Evolutionary conservation across 495 filamentous ascomycete genomes (phyloP).

Genomic region (Xylaria curta): DNA sequence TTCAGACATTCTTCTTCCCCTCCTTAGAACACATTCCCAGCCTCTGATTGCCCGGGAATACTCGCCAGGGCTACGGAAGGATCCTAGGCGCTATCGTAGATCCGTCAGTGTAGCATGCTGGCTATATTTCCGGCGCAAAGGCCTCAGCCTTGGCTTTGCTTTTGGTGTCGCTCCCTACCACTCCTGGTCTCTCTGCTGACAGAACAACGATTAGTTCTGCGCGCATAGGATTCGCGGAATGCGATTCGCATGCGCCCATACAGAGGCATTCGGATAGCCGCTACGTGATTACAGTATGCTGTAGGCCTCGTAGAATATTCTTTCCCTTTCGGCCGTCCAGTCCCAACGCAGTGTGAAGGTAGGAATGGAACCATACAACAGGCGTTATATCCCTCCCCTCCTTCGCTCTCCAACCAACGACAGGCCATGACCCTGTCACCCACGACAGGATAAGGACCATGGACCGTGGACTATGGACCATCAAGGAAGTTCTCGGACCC

Average conservation of each 20-base stretch:
- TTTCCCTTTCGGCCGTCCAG: constrained; percentile 13
- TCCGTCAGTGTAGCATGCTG: constrained; percentile 11
- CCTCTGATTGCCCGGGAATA: background rate
- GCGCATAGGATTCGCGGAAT: constrained; percentile 16
- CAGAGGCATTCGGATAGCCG: constrained; percentile 15
- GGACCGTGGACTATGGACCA: constrained; percentile 8
- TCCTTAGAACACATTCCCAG: background rate
- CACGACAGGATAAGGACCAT: constrained; percentile 20
- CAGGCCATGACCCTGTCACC: constrained; percentile 24
- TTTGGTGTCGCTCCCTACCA: constrained; percentile 25
- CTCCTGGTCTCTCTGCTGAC: constrained; percentile 23
- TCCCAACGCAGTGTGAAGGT: background rate
- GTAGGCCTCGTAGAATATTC: constrained; percentile 14
- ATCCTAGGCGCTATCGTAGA: constrained; percentile 1
- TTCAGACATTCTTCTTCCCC: background rate
- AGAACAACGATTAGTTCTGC: background rate
- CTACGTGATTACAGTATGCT: constrained; percentile 8
- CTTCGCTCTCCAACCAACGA: constrained; percentile 26
- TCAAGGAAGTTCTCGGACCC: constrained; percentile 24
- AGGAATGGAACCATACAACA: constrained; percentile 24
- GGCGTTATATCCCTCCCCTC: constrained; percentile 23
- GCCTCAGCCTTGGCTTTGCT: constrained; percentile 28
- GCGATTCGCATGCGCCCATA: constrained; percentile 15
- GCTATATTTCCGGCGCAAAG: constrained; percentile 10
- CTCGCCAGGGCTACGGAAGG: background rate